phyloP scores from a whole-genome alignment of 257 asterid species.

The Eustoma russellianum region DNA sequence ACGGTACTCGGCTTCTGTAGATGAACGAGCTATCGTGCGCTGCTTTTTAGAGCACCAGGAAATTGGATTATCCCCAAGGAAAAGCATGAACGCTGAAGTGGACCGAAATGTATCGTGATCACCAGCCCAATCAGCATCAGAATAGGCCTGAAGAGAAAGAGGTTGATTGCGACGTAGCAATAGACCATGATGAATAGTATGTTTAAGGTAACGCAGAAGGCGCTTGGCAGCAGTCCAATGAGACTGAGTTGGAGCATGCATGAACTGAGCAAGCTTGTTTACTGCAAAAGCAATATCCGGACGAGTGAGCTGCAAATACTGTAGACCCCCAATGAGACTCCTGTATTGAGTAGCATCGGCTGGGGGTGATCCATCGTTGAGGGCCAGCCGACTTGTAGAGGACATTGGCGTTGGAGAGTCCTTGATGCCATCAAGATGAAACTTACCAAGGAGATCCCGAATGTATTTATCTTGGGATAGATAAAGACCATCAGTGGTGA shows the following conservation, averaged over 20 bases:
- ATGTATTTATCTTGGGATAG: too few species aligned
- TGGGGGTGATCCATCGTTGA: too few species aligned
- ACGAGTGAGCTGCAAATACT: neutral
- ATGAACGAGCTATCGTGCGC: neutral
- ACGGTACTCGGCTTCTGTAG: neutral
- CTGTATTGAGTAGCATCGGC: neutral
- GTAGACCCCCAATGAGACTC: neutral
- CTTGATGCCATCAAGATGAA: too few species aligned
- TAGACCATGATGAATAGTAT: neutral
- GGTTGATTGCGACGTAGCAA: too few species aligned
- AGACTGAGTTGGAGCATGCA: neutral
- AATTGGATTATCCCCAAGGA: too few species aligned
- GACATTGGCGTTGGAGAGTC: too few species aligned
- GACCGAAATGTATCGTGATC: too few species aligned
- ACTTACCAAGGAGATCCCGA: too few species aligned
- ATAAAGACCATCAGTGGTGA: too few species aligned
- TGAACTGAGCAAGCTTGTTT: neutral
- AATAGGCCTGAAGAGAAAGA: neutral
- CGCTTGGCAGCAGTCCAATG: neutral
- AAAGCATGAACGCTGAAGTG: too few species aligned
- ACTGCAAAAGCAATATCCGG: neutral
- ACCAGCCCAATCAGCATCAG: neutral
- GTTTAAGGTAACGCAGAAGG: neutral
- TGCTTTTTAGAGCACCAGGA: too few species aligned
- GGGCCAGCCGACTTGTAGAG: too few species aligned